These are phyloP conservation scores for Leccinum boreale DNA, from an alignment of 768 basidiomycete genomes.

Conservation along the genomic window DNA sequence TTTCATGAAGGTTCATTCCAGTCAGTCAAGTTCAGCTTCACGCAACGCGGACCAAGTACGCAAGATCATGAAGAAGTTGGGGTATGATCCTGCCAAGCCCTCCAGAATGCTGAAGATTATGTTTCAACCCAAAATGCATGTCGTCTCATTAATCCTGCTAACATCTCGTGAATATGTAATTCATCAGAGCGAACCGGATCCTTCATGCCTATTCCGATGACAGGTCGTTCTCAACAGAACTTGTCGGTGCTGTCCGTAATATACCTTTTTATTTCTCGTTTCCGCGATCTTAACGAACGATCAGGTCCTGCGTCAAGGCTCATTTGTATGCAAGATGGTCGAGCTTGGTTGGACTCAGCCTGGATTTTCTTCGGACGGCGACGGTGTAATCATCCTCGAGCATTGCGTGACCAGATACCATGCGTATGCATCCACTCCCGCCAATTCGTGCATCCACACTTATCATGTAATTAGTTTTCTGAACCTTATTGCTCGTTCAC, in stretches of 20 bases:
- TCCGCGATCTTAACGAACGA: background rate
- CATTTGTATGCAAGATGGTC: slow-evolving; percentile 52
- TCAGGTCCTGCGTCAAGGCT: slow-evolving; percentile 53
- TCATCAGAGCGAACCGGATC: slow-evolving; percentile 33
- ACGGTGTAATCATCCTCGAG: slow-evolving; percentile 42
- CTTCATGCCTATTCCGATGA: slow-evolving; percentile 48
- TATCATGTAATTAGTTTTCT: slow-evolving; percentile 36
- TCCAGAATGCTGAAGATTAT: background rate
- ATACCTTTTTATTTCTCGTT: background rate
- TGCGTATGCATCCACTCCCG: slow-evolving; percentile 35
- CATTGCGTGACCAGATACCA: slow-evolving; percentile 56
- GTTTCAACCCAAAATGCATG: slow-evolving; percentile 17
- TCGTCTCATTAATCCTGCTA: background rate
- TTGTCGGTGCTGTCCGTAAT: slow-evolving; percentile 48
- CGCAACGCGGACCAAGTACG: background rate
- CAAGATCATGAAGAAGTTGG: slow-evolving; percentile 5
- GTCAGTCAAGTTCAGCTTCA: background rate
- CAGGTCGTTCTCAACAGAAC: slow-evolving; percentile 50
- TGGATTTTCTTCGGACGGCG: slow-evolving; percentile 33
- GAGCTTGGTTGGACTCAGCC: slow-evolving; percentile 49
- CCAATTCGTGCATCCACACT: background rate
- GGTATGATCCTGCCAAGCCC: slow-evolving; percentile 10
- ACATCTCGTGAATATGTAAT: background rate
- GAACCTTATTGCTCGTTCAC: slow-evolving; percentile 45
- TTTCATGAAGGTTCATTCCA: background rate